phyloP scores from a whole-genome alignment of 345 rosid species.

The Conringia planisiliqua region DNA sequence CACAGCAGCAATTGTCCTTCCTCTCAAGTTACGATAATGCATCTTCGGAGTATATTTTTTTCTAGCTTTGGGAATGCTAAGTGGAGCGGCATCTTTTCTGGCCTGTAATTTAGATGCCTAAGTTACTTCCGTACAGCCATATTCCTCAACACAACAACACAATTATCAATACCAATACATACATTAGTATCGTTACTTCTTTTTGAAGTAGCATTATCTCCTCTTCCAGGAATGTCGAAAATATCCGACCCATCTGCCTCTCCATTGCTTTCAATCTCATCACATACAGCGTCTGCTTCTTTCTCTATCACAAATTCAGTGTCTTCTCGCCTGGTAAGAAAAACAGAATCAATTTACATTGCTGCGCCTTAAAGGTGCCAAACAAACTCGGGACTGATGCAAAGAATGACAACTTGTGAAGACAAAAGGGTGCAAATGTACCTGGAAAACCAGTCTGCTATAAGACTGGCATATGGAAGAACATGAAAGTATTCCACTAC shows the following conservation, averaged over 20 bases:
- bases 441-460: slow-evolving; percentile 54
- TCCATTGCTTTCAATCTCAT: slow-evolving; percentile 9
- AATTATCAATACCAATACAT: not conserved
- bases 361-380: not conserved
- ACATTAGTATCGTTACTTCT: slow-evolving; percentile 9
- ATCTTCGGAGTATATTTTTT: not conserved
- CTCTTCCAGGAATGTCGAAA: not conserved
- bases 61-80: slow-evolving; percentile 4
- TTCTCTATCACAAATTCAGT: slow-evolving; percentile 25
- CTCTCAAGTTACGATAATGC: not conserved
- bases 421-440: slow-evolving; percentile 14
- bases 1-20: not conserved
- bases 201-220: slow-evolving; percentile 1
- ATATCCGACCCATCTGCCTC: slow-evolving; percentile 5
- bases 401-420: not conserved
- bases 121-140: not conserved
- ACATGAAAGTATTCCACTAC: slow-evolving; percentile 52
- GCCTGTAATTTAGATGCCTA: slow-evolving; percentile 11
- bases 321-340: slow-evolving; percentile 18
- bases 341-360: not conserved
- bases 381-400: slow-evolving; percentile 9
- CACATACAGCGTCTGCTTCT: slow-evolving; percentile 23
- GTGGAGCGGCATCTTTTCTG: slow-evolving; percentile 11
- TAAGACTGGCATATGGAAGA: slow-evolving; percentile 49
- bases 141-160: not conserved